Percentiles rank a stretch among this genome's conserved stretches.
Evolutionary conservation across 1,284 basidiomycete genomes (phyloP).

Genomic region (Gomphus bonarii): DNA sequence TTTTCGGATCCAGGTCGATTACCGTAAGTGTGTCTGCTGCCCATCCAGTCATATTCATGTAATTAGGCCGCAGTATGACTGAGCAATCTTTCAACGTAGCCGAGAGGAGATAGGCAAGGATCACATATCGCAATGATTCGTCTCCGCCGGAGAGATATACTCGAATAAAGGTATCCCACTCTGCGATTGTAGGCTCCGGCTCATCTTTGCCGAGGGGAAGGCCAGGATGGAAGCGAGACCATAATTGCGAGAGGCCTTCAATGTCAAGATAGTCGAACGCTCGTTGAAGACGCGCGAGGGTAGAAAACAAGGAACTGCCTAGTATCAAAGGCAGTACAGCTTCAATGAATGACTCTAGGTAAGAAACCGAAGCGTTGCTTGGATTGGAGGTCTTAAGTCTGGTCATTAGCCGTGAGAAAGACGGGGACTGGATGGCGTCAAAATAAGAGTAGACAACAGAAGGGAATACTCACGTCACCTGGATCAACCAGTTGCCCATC

Average conservation of each 20-base stretch:
- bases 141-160: slow-evolving; percentile 31
- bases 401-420: not conserved
- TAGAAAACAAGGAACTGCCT: slow-evolving; percentile 43
- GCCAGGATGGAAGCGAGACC: slow-evolving; percentile 22
- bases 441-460: not conserved
- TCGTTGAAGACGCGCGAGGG: slow-evolving; percentile 60
- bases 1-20: slow-evolving; percentile 85
- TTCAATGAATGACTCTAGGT: slow-evolving; percentile 31
- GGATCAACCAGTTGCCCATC: slow-evolving; percentile 51
- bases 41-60: slow-evolving; percentile 13
- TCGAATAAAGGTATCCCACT: slow-evolving; percentile 51
- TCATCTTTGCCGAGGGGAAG: slow-evolving; percentile 7
- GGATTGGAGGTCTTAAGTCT: not conserved
- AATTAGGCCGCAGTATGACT: slow-evolving; percentile 54
- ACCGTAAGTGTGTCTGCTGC: slow-evolving; percentile 37
- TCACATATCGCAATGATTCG: slow-evolving; percentile 40
- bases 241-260: slow-evolving; percentile 56
- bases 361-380: not conserved
- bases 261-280: slow-evolving; percentile 76
- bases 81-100: slow-evolving; percentile 98
- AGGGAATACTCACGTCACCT: slow-evolving; percentile 38
- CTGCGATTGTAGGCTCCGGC: slow-evolving; percentile 39
- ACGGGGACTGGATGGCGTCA: not conserved
- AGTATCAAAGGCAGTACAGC: slow-evolving; percentile 43
- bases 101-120: slow-evolving; percentile 73